Conservation (phyloP, 805 yeast species). For the Nakazawaea pomicola region DNA sequence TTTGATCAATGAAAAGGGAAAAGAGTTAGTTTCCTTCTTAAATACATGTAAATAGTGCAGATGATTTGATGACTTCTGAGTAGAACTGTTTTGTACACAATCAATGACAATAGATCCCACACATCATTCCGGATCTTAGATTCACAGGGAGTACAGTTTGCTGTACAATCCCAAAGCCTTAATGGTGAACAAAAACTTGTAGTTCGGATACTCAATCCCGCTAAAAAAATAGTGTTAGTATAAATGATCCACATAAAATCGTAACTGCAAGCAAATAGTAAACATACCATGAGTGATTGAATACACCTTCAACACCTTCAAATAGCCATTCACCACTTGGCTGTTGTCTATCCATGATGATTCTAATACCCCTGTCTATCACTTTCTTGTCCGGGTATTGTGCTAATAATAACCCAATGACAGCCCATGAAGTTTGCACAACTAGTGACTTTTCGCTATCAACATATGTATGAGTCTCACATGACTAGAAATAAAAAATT, state of each 20-base stretch:
- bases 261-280: background rate
- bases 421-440: constrained; percentile 92
- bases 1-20: background rate
- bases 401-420: constrained; percentile 76
- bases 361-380: constrained; percentile 55
- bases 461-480: constrained; percentile 76
- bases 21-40: background rate
- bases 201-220: constrained; percentile 95
- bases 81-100: too few species aligned
- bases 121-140: background rate
- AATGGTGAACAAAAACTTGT: constrained; percentile 82
- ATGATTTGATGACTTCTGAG: too few species aligned
- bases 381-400: constrained; percentile 67
- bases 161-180: constrained; percentile 82
- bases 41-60: background rate
- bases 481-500: constrained; percentile 33
- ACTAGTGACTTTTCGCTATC: constrained; percentile 58
- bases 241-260: constrained; percentile 11
- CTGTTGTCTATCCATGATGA: constrained; percentile 63
- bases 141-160: background rate
- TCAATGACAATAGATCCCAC: too few species aligned
- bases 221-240: constrained; percentile 29
- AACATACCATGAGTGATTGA: constrained; percentile 65
- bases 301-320: constrained; percentile 91
- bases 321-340: constrained; percentile 79